A percentile compares a stretch with the other conserved stretches of the same genome.
phyloP scores from a whole-genome alignment of 2,329 filamentous ascomycete genomes.

The Neoarthrinium moseri region DNA sequence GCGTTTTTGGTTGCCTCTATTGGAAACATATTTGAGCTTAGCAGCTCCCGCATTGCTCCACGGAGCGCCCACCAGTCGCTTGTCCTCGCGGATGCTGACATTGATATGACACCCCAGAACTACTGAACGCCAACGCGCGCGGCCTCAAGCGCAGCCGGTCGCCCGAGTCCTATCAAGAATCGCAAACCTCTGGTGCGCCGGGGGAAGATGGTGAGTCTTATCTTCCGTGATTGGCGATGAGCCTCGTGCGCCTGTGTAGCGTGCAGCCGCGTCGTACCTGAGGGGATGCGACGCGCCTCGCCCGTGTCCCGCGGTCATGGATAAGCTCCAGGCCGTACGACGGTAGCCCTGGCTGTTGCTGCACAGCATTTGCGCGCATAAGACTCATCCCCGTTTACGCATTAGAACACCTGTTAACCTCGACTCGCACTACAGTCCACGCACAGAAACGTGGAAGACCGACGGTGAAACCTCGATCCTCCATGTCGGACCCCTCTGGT shows the following conservation, averaged over 20 bases:
- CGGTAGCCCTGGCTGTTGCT: neutral
- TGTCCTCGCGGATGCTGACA: neutral
- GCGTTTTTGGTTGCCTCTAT: no score
- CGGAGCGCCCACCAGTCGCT: no score
- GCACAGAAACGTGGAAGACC: conserved; percentile 60
- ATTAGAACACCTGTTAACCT: conserved; percentile 26
- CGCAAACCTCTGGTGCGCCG: conserved; percentile 50
- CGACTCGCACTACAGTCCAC: conserved; percentile 37
- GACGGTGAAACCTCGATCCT: conserved; percentile 54
- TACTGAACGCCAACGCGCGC: conserved; percentile 56
- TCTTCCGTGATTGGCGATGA: conserved; percentile 21
- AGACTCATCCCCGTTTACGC: conserved; percentile 22
- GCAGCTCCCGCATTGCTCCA: no score
- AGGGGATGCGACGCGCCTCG: conserved; percentile 8
- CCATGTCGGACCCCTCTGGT: conserved; percentile 56
- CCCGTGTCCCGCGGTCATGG: neutral
- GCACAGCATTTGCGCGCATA: conserved; percentile 21
- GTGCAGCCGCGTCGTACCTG: conserved; percentile 7
- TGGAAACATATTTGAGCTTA: neutral
- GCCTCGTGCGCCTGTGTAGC: conserved; percentile 14
- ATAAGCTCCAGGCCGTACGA: conserved; percentile 10
- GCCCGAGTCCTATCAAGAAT: conserved; percentile 63
- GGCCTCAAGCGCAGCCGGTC: conserved; percentile 80
- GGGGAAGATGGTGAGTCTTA: conserved; percentile 73
- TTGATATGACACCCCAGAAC: conserved; percentile 36